A percentile compares a stretch with the other conserved stretches of the same genome.
phyloP scores from a whole-genome alignment of 179 eudicot genomes.

The Drosera spatulata region DNA sequence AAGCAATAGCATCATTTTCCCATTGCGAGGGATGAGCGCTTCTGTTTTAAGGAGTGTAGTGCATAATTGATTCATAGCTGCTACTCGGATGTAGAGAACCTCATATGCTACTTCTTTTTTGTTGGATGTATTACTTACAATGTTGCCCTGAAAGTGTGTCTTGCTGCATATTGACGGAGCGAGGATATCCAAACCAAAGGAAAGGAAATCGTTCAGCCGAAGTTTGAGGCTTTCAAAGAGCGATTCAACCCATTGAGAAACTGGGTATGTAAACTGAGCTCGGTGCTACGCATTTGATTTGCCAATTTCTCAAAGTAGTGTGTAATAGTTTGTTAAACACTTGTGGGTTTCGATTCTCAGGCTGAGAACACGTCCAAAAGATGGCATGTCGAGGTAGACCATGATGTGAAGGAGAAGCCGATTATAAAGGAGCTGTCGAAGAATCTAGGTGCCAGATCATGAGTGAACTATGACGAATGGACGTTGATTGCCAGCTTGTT shows the following conservation, averaged over 20 bases:
- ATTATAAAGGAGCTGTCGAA: slow-evolving; percentile 53
- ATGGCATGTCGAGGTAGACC: slow-evolving; percentile 48
- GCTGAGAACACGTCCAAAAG: slow-evolving; percentile 47
- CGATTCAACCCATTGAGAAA: slow-evolving; percentile 47
- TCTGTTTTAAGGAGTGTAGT: too few species aligned
- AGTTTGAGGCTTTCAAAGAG: slow-evolving; percentile 42
- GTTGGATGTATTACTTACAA: background rate
- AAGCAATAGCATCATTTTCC: too few species aligned
- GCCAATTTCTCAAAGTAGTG: background rate
- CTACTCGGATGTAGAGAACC: too few species aligned
- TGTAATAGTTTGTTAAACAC: background rate
- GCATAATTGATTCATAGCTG: too few species aligned
- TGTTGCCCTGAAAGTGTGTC: background rate
- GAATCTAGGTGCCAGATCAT: slow-evolving; percentile 21
- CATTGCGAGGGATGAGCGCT: too few species aligned
- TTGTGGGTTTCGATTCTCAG: slow-evolving; percentile 16
- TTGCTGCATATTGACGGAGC: slow-evolving; percentile 10
- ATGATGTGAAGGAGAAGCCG: slow-evolving; percentile 39
- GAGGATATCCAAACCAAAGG: slow-evolving; percentile 67
- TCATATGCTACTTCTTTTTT: background rate
- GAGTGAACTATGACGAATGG: background rate
- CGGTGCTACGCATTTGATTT: background rate
- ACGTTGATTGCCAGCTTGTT: background rate
- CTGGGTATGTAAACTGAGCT: slow-evolving; percentile 41
- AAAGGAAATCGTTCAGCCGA: slow-evolving; percentile 52